Evolutionary conservation across 768 basidiomycete species (phyloP).

Genomic region (Lactifluus subvellereus): DNA sequence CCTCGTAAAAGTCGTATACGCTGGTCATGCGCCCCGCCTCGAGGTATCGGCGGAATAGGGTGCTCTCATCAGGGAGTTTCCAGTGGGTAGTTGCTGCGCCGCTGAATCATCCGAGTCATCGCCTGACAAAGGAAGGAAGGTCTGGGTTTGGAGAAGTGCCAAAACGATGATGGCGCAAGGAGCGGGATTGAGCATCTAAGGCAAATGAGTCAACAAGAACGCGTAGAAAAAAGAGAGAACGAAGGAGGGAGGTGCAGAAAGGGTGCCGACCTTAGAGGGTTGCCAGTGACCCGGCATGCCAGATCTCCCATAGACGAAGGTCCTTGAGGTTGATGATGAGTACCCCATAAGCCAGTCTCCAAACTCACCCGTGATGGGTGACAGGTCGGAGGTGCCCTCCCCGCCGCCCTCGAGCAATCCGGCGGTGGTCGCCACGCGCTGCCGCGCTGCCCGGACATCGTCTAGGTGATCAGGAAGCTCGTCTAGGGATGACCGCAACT

Average conservation of each 20-base stretch:
- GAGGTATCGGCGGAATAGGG: conserved; percentile 69
- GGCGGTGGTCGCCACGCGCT: not conserved
- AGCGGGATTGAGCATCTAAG: conserved; percentile 64
- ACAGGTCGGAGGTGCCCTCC: conserved; percentile 2
- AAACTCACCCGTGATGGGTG: conserved; percentile 29
- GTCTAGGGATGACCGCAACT: conserved; percentile 37
- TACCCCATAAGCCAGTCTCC: conserved; percentile 43
- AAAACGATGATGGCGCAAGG: conserved; percentile 54
- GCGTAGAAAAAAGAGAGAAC: too few species aligned
- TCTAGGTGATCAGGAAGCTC: conserved; percentile 22
- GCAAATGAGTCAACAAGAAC: not conserved
- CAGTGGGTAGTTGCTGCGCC: conserved; percentile 27
- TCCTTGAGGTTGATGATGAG: conserved; percentile 44
- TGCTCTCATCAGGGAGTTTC: conserved; percentile 66
- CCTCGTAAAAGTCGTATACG: conserved; percentile 83
- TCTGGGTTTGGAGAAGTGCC: conserved; percentile 54
- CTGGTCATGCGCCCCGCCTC: conserved; percentile 81
- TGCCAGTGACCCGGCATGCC: conserved; percentile 65
- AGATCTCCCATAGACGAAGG: conserved; percentile 56
- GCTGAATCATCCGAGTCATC: not conserved
- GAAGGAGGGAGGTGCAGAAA: not conserved
- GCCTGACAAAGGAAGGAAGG: conserved; percentile 33
- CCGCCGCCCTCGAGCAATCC: not conserved
- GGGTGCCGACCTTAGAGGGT: conserved; percentile 48
- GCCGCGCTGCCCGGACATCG: not conserved